Base-by-base conservation (phyloP, 2,329 filamentous ascomycete genomes). In the Colletotrichum trifolii region DNA sequence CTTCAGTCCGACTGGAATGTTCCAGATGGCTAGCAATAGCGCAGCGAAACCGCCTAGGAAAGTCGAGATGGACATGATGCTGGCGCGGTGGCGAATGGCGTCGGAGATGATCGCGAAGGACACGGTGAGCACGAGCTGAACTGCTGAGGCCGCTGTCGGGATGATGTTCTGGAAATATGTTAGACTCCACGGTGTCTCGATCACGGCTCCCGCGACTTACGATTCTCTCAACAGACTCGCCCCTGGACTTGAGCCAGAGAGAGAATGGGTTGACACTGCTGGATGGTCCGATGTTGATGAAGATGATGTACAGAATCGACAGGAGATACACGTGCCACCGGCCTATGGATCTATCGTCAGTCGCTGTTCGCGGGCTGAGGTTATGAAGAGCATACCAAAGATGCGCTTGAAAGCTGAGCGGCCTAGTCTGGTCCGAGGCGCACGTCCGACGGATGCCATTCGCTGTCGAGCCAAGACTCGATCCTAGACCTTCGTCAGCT, bases 381-480 rank as follows among this genome's bases (percentile, higher is more conserved):
- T 6, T 12, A 25, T 25, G 4, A 3, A 34, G 46, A 33, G 2
- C 55, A 34, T 8, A 58, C 55, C 58, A 8, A 65, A 65, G 2
- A 65, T 65, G 3, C 63, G 47, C 39, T 65, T 65, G 42, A 65
- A 65, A 3, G 63, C 63, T 8, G 63, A 65, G 8, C 52, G 1
- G 83, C 86, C 77, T 83, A 85, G 0, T 82, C 81, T 0, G 81
- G 84, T 0, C 84, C 85, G 4, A 84, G 72, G 2, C 85, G 68
- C 1, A 87, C 76, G 71, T 87, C 86, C 0, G 85, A 85, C 0
- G 79, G 77, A 38, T 11, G 54, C 49, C 63, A 65, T 65, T 4
- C 63, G 47, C 4, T 53, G 56, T 0, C 58, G 58, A 15, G 63
- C 63, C 17, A 65, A 25, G 7, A 33, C 47, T 10, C 63, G 63